phyloP scores from a whole-genome alignment of 2,329 filamentous ascomycete genomes.

The Apiospora koreana region DNA sequence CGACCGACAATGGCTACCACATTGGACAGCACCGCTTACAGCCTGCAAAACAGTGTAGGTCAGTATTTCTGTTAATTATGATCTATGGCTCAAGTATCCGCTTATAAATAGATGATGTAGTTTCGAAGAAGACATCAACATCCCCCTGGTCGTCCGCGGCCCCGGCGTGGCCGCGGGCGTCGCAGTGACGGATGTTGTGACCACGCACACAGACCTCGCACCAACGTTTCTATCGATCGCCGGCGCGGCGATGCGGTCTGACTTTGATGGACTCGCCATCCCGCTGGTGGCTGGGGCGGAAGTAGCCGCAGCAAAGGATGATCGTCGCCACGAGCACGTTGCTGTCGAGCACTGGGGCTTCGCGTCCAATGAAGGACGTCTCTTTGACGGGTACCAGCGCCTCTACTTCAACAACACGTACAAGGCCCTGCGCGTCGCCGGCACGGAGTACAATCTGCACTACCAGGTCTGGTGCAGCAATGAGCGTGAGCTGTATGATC shows the following conservation, averaged over 20 bases:
- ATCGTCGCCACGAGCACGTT: conserved; percentile 45
- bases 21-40: conserved; percentile 59
- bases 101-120: conserved; percentile 41
- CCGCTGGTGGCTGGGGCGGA: conserved; percentile 36
- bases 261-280: conserved; percentile 55
- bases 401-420: conserved; percentile 54
- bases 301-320: conserved; percentile 12
- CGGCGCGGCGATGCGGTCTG: conserved; percentile 36
- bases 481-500: conserved; percentile 66
- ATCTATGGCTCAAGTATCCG: conserved; percentile 8
- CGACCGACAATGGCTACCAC: conserved; percentile 61
- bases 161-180: conserved; percentile 50
- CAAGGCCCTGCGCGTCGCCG: conserved; percentile 57
- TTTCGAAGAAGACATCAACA: conserved; percentile 60
- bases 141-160: conserved; percentile 62
- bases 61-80: neutral
- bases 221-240: conserved; percentile 51
- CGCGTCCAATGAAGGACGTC: conserved; percentile 11
- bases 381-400: neutral
- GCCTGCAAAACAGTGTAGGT: conserved; percentile 54
- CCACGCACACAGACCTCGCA: conserved; percentile 56
- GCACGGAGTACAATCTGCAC: conserved; percentile 57
- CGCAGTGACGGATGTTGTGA: conserved; percentile 45
- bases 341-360: conserved; percentile 55
- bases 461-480: conserved; percentile 71